Evolutionary conservation across 2,329 filamentous ascomycete species (phyloP).

Genomic region (Tolypocladium tundrense): DNA sequence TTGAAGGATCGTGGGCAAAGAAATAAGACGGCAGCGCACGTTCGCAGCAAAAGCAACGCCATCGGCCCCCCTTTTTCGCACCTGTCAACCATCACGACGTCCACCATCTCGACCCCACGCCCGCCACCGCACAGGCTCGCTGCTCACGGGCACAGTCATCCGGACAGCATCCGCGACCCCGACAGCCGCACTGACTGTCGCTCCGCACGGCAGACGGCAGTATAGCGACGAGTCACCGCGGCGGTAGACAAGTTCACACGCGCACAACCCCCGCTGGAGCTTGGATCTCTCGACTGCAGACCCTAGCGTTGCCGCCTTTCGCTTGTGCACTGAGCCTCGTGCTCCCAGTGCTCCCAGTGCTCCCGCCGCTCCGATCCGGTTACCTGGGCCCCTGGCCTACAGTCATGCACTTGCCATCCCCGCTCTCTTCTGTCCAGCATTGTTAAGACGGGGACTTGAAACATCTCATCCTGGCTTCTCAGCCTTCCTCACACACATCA

Average conservation of each 20-base stretch:
- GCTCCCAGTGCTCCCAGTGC: background rate
- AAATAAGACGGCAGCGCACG: background rate
- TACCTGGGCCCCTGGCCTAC: background rate
- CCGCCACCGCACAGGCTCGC: background rate
- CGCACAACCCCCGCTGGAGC: background rate
- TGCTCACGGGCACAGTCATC: background rate
- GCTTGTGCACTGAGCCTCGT: background rate
- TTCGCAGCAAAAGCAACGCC: background rate
- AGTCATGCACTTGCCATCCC: conserved; percentile 6
- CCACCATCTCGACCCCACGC: background rate
- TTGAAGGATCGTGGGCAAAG: background rate
- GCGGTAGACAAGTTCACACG: background rate
- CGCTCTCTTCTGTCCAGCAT: conserved; percentile 6
- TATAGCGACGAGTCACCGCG: background rate
- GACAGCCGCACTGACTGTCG: background rate
- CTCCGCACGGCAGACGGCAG: background rate
- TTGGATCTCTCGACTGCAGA: background rate
- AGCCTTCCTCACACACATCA: conserved; percentile 1
- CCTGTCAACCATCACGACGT: background rate
- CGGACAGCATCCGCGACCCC: background rate
- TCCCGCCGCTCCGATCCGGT: background rate
- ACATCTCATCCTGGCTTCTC: conserved; percentile 4
- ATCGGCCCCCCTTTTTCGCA: background rate
- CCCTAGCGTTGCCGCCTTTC: background rate
- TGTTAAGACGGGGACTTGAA: conserved; percentile 9